These are phyloP conservation scores for Nitzschia inconspicua DNA, from an alignment of 108 stramenopile species.

Conservation along the genomic window DNA sequence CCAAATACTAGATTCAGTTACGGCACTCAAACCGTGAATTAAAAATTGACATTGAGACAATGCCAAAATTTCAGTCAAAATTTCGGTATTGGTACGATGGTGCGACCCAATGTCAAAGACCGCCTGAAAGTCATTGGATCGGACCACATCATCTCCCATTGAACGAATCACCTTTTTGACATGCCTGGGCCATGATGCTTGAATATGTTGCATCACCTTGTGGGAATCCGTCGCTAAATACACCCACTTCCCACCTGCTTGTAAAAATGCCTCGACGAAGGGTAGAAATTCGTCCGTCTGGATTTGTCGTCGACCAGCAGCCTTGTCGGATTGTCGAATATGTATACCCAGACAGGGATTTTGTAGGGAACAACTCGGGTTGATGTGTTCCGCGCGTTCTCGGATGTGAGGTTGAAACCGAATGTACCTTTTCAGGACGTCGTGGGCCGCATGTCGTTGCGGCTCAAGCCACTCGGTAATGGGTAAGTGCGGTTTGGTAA, in stretches of 20 bases:
- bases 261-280: conserved; percentile 34
- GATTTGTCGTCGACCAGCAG: conserved; percentile 40
- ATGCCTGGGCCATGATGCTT: conserved; percentile 34
- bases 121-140: conserved; percentile 32
- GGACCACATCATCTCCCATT: conserved; percentile 32
- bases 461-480: conserved; percentile 47
- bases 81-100: conserved; percentile 51
- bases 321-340: conserved; percentile 70
- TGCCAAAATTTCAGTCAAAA: conserved; percentile 45
- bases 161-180: conserved; percentile 29
- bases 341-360: conserved; percentile 48
- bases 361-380: conserved; percentile 30
- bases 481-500: conserved; percentile 42
- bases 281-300: conserved; percentile 42
- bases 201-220: conserved; percentile 38
- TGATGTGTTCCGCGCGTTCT: conserved; percentile 27
- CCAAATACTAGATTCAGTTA: conserved; percentile 51
- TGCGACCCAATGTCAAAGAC: conserved; percentile 48
- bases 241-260: conserved; percentile 41
- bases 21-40: conserved; percentile 52
- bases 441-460: conserved; percentile 28
- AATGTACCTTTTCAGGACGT: conserved; percentile 35
- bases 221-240: conserved; percentile 56
- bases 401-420: conserved; percentile 28
- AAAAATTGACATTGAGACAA: conserved; percentile 48